phyloP scores from a whole-genome alignment of 73 alveolate genomes.

The Durusdinium trenchii region DNA sequence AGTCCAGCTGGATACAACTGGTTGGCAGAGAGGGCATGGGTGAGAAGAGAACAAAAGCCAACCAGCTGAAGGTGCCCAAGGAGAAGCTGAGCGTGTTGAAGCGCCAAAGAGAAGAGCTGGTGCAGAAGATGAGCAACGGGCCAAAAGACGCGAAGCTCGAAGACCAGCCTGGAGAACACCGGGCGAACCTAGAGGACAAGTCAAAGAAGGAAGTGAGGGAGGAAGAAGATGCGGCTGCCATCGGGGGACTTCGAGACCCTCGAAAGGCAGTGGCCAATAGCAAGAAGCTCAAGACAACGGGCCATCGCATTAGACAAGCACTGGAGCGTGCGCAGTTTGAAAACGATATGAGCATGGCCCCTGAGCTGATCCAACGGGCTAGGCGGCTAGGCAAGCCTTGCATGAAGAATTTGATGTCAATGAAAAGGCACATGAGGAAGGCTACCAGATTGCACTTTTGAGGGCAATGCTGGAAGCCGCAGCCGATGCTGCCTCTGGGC shows the following conservation, averaged over 20 bases:
- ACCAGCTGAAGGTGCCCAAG: neutral
- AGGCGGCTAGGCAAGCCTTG: too few species aligned
- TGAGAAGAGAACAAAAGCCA: too few species aligned
- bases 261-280: neutral
- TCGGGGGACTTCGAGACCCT: neutral
- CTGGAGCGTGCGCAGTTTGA: neutral
- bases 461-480: neutral
- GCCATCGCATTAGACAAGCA: neutral
- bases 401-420: neutral
- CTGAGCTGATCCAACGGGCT: too few species aligned
- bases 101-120: neutral
- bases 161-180: neutral
- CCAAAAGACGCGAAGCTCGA: neutral
- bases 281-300: neutral
- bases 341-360: neutral
- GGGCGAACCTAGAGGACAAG: neutral
- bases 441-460: neutral
- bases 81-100: neutral
- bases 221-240: neutral
- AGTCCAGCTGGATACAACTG: neutral
- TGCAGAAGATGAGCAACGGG: neutral
- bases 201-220: neutral
- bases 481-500: neutral
- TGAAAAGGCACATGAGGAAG: neutral
- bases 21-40: neutral